Conservation (phyloP, 495 filamentous ascomycete genomes). For the Aspergillus leporis region DNA sequence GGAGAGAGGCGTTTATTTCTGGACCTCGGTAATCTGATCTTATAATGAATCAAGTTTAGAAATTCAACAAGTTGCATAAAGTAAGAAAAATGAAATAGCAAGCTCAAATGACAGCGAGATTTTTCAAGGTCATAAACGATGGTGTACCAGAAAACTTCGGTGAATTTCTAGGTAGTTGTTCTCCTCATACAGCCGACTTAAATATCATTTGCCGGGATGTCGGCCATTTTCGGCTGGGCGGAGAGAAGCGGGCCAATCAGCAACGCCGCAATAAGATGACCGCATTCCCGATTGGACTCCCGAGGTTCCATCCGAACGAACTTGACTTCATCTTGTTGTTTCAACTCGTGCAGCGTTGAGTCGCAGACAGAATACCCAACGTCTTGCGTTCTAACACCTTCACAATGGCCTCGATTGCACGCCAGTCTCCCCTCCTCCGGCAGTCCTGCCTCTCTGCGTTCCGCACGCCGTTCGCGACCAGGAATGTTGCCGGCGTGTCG, state of each 20-base stretch:
- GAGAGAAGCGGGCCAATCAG: constrained; percentile 44
- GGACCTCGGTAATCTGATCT: constrained; percentile 9
- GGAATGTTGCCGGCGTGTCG: constrained; percentile 41
- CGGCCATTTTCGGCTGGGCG: constrained; percentile 50
- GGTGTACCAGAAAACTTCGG: too few species aligned
- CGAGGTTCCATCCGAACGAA: constrained; percentile 36
- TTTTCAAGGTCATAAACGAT: not conserved
- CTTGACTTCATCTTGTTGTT: constrained; percentile 40
- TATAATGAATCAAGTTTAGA: not conserved
- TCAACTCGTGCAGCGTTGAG: constrained; percentile 13
- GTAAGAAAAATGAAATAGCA: not conserved
- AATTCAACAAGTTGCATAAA: not conserved
- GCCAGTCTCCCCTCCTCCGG: constrained; percentile 39
- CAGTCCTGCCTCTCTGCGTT: constrained; percentile 41
- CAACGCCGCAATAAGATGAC: constrained; percentile 40
- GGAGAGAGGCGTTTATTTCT: not conserved
- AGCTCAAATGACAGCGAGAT: too few species aligned
- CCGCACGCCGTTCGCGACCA: constrained; percentile 39
- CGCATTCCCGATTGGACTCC: constrained; percentile 46
- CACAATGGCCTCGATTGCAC: constrained; percentile 47
- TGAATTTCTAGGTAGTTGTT: too few species aligned
- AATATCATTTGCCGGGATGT: constrained; percentile 26
- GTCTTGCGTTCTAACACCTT: constrained; percentile 11
- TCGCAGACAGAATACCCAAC: constrained; percentile 23
- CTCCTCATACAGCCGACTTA: not conserved